Conservation (phyloP, 768 basidiomycete genomes). For the Paxillus involutus region DNA sequence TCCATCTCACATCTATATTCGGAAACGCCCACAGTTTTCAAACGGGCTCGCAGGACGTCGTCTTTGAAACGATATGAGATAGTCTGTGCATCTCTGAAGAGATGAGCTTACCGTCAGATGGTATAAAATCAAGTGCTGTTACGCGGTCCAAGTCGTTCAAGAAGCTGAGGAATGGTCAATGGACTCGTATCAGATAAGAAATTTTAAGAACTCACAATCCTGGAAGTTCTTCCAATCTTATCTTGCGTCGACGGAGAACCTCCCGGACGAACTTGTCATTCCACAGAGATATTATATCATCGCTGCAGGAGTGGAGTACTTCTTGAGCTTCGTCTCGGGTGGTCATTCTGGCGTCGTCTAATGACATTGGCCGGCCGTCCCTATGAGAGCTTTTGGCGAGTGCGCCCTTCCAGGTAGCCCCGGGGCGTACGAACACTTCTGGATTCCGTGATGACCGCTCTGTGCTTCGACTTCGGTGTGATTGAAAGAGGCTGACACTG, state of each 20-base stretch:
- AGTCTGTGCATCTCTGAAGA: background rate
- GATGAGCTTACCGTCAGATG: constrained; percentile 42
- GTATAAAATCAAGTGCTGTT: constrained; percentile 42
- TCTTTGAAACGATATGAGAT: constrained; percentile 33
- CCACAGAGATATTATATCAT: constrained; percentile 50
- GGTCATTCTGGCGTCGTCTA: constrained; percentile 26
- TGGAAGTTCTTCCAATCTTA: constrained; percentile 49
- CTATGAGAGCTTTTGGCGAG: constrained; percentile 37
- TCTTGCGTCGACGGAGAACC: constrained; percentile 41
- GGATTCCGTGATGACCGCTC: constrained; percentile 32
- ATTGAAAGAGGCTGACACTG: constrained; percentile 19
- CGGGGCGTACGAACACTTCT: constrained; percentile 56
- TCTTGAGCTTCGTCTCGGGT: constrained; percentile 39
- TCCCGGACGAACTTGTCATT: constrained; percentile 41
- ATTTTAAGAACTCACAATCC: constrained; percentile 40
- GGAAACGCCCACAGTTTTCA: constrained; percentile 72
- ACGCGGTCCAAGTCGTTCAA: constrained; percentile 52
- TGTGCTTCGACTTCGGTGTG: constrained; percentile 13
- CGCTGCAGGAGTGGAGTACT: constrained; percentile 38
- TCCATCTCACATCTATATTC: constrained; percentile 86
- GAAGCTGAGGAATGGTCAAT: constrained; percentile 33
- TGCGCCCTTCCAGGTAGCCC: constrained; percentile 63
- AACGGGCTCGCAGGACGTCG: constrained; percentile 50
- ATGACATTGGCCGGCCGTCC: constrained; percentile 25
- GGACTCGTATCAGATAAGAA: background rate